A percentile compares a stretch with the other conserved stretches of the same genome.
These are phyloP conservation scores for Hypholoma sublateritium DNA, from an alignment of 768 basidiomycete species.

Conservation along the genomic window DNA sequence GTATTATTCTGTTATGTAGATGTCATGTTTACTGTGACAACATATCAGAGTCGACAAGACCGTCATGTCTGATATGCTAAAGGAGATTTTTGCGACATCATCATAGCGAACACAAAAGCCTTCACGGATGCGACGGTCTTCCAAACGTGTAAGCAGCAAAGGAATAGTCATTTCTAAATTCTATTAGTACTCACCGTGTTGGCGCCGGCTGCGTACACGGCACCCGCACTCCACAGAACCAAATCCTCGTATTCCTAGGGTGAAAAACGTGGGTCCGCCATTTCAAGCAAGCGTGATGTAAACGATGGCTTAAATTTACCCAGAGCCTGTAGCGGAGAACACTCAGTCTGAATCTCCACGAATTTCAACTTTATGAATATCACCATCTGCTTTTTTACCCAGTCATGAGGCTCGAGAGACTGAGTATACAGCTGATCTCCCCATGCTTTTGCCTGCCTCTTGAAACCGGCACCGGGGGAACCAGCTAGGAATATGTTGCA, in stretches of 20 bases:
- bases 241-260: background rate
- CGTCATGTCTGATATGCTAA: no score
- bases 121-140: background rate
- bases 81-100: background rate
- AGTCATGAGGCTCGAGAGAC: conserved; percentile 38
- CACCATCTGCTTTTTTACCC: conserved; percentile 47
- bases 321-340: conserved; percentile 1
- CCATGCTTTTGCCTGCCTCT: conserved; percentile 24
- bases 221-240: background rate
- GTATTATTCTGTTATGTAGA: no score
- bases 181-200: background rate
- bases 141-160: background rate
- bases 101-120: background rate
- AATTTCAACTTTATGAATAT: conserved; percentile 6
- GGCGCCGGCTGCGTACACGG: conserved; percentile 2
- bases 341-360: background rate
- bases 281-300: conserved; percentile 1
- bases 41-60: no score
- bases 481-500: conserved; percentile 38
- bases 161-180: background rate
- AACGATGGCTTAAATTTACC: background rate
- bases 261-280: background rate
- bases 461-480: conserved; percentile 40
- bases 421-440: conserved; percentile 24
- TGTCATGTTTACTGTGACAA: no score